Conservation (phyloP, 140 eudicot genomes). For the Stevia rebaudiana region DNA sequence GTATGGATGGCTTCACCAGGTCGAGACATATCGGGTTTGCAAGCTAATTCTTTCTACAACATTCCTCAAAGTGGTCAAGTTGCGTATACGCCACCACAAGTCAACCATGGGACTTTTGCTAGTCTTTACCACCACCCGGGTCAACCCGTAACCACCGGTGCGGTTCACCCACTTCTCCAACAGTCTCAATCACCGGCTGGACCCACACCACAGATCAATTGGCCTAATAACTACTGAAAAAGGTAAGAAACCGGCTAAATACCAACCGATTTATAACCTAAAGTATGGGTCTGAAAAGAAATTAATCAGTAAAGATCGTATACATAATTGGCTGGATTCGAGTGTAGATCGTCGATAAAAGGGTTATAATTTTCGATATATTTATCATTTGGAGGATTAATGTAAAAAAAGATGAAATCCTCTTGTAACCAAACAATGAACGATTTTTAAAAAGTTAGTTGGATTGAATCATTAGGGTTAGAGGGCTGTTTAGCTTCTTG, state of each 20-base stretch:
- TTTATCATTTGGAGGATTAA: conserved; percentile 25
- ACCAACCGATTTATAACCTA: conserved; percentile 8
- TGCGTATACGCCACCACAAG: conserved; percentile 57
- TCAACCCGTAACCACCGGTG: conserved; percentile 55
- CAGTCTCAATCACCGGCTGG: conserved; percentile 62
- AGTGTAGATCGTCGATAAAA: conserved; percentile 22
- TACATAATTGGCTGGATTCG: conserved; percentile 14
- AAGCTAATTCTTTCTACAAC: conserved; percentile 47
- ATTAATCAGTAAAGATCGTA: background rate
- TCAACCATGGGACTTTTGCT: conserved; percentile 59
- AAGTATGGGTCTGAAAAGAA: conserved; percentile 6
- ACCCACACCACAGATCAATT: conserved; percentile 24
- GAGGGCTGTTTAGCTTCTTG: conserved; percentile 15
- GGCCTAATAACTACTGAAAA: conserved; percentile 37
- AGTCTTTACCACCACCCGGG: conserved; percentile 67
- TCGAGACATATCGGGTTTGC: conserved; percentile 55
- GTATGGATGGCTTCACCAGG: conserved; percentile 62
- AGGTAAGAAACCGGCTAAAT: conserved; percentile 1
- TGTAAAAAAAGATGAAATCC: conserved; percentile 19
- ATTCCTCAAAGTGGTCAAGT: conserved; percentile 66
- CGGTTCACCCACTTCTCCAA: conserved; percentile 76
- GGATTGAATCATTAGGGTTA: conserved; percentile 16
- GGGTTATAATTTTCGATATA: conserved; percentile 25
- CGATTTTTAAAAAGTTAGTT: conserved; percentile 13
- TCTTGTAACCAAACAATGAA: conserved; percentile 24